Percentiles rank a stretch among this genome's conserved stretches.
Conservation (phyloP, 1,284 basidiomycete genomes). For the Mycena citricolor region DNA sequence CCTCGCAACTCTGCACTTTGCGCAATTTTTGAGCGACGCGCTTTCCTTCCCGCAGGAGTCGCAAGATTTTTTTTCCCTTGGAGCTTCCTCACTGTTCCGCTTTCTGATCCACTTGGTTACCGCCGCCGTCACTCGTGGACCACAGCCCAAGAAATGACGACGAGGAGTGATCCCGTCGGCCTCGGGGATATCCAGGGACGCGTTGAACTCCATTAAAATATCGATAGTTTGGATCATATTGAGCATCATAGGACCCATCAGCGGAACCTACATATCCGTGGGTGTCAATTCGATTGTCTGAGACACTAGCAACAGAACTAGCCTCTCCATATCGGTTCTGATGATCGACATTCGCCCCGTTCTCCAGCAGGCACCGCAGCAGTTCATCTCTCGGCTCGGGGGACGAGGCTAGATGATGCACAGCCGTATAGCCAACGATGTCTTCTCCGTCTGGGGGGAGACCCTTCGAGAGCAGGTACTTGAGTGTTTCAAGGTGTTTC, state of each 20-base stretch:
- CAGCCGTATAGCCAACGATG: slow-evolving; percentile 49
- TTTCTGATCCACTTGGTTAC: slow-evolving; percentile 50
- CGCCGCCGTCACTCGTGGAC: slow-evolving; percentile 46
- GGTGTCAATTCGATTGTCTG: neutral
- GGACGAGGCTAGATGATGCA: slow-evolving; percentile 44
- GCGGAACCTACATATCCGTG: slow-evolving; percentile 23
- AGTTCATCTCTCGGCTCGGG: slow-evolving; percentile 31
- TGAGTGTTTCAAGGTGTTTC: slow-evolving; percentile 38
- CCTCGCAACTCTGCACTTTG: slow-evolving; percentile 41
- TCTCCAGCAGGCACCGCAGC: slow-evolving; percentile 38
- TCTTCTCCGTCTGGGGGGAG: slow-evolving; percentile 44
- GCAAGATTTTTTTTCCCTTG: slow-evolving; percentile 42
- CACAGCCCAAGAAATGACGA: slow-evolving; percentile 35
- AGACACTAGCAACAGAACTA: neutral
- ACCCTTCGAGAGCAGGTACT: slow-evolving; percentile 44
- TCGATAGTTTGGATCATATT: slow-evolving; percentile 39
- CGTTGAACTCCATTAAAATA: slow-evolving; percentile 49
- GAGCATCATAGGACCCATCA: slow-evolving; percentile 39
- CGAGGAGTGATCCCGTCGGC: slow-evolving; percentile 42
- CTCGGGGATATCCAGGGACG: slow-evolving; percentile 46
- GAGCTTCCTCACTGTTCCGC: slow-evolving; percentile 42
- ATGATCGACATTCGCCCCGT: slow-evolving; percentile 44
- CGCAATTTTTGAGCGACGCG: slow-evolving; percentile 41
- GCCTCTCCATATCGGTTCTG: slow-evolving; percentile 49
- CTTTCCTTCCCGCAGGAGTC: slow-evolving; percentile 34